Evolutionary conservation across 2,329 filamentous ascomycete species (phyloP).

Genomic region (Celoporthe dispersa): DNA sequence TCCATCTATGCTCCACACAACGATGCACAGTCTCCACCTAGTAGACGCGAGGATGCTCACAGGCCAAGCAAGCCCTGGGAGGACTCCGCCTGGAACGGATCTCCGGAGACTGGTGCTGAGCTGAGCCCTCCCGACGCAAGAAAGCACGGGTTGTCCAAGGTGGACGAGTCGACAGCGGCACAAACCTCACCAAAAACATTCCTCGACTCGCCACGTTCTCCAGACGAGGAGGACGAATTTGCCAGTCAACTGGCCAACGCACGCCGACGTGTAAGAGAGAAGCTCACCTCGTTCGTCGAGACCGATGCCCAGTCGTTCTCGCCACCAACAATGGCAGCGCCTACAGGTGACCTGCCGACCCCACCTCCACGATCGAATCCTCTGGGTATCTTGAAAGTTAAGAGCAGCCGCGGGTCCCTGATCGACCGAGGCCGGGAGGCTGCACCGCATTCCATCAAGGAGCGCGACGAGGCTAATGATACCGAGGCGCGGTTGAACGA

Average conservation of each 20-base stretch:
- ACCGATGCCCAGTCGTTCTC: constrained; percentile 56
- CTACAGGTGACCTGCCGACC: constrained; percentile 39
- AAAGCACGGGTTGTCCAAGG: not conserved
- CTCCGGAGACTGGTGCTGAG: not conserved
- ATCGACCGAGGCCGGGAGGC: constrained; percentile 47
- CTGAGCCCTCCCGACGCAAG: constrained; percentile 32
- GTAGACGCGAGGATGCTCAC: constrained; percentile 13
- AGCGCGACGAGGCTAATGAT: constrained; percentile 57
- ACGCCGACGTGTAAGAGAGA: constrained; percentile 73
- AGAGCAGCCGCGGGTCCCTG: constrained; percentile 58
- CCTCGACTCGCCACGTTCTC: constrained; percentile 20
- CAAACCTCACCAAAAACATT: constrained; percentile 6
- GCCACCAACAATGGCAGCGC: constrained; percentile 38
- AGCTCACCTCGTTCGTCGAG: constrained; percentile 70
- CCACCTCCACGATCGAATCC: constrained; percentile 54
- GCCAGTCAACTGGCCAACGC: constrained; percentile 73
- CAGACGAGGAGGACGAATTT: constrained; percentile 69
- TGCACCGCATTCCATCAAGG: constrained; percentile 62
- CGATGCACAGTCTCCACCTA: constrained; percentile 9
- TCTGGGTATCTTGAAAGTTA: constrained; percentile 66
- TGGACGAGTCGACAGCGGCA: constrained; percentile 1
- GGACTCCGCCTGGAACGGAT: constrained; percentile 4
- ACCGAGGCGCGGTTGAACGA: constrained; percentile 35
- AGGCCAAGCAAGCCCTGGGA: constrained; percentile 14
- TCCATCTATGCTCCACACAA: constrained; percentile 66